Evolutionary conservation across 1,139 yeast genomes (phyloP), one percentile per base, ranked within the genome.

Genomic region (Suhomyces anneliseae): DNA sequence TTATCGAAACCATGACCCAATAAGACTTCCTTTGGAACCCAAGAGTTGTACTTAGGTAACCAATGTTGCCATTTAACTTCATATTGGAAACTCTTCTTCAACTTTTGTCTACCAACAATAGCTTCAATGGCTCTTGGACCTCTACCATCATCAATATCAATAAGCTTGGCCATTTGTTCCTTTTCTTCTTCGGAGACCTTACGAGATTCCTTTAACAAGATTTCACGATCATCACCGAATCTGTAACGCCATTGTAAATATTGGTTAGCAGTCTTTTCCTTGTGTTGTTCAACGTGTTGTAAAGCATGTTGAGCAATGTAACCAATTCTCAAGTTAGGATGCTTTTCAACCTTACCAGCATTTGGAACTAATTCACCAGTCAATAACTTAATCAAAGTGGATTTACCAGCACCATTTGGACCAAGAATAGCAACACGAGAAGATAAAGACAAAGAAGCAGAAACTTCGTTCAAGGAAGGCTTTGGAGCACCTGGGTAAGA

Each of bases 401-500:
- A 90, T 69, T 93, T 93, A 75, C 99, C 99, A 48, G 99, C 99
- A 79, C 99, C 99, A 67, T 93, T 93, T 54, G 99, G 98, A 47
- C 99, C 99, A 53, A 93, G 73, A 61, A 93, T 85, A 40, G 98
- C 99, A 55, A 93, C 97, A 73, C 99, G 87, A 38, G 98, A 92
- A 14, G 96, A 88, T 54, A 93, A 76, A 1, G 96, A 87, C 53
- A 93, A 79, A 11, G 96, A 87, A 70, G 96, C 89, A 4, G 96
- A 85, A 43, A 90, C 95, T 64, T 89, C 65, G 29, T 68, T 64
- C 59, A 93, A 76, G 4, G 96, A 89, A 32, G 97, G 97, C 65
- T 87, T 87, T 12, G 81, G 69, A 35, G 92, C 89, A 48, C 96
- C 96, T 27, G 98, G 97, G 65, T 93, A 93, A 34, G 90, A 66